Evolutionary conservation across 2,329 filamentous ascomycete species (phyloP), one percentile per base, ranked within the genome.

Genomic region (Trichoderma koningiopsis): DNA sequence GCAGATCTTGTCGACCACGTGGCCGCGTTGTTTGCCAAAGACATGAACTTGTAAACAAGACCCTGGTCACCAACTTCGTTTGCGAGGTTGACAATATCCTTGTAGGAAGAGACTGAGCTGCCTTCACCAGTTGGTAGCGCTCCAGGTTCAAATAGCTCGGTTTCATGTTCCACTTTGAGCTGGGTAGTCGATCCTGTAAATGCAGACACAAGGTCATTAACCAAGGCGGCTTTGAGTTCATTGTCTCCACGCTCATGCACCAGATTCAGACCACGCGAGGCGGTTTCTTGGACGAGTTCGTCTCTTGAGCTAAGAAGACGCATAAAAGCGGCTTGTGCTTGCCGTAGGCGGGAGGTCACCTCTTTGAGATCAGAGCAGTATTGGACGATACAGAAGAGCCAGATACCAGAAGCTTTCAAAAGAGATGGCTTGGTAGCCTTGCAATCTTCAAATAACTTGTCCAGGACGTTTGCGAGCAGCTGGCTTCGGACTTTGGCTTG

Each of bases 31-130:
- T 94, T 93, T 3, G 96, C 96, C 73, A 99, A 86, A 0, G 94
- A 95, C 96, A 99, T 99, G 81, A 99, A 98, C 71, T 94, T 93
- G 83, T 99, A 99, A 1, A 98, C 92, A n/a, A 99, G 84, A 74
- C 92, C 94, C 70, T 96, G 95, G 75, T 99, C 95, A 13, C 96
- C 96, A 40, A 97, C 94, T 81, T 99, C 96, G 55, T 95, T 93
- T n/a, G 96, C 96, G 59, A 99, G 84, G 73, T 87, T 96, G 79
- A 99, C 92, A 73, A 99, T 98, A 76, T 99, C 96, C 77, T 97
- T 97, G 83, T 99, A 99, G 0, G 95, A 98, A 0, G 93, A 97
- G 68, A 98, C 88, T 0, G 94, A 94, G 73, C 87, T 93, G 8
- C 94, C 94, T 72, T 97, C 93, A 4, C 94, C 93, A 0, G 94